These are phyloP conservation scores for Elaphomyces granulatus DNA, from an alignment of 495 filamentous ascomycete species.

Conservation along the genomic window DNA sequence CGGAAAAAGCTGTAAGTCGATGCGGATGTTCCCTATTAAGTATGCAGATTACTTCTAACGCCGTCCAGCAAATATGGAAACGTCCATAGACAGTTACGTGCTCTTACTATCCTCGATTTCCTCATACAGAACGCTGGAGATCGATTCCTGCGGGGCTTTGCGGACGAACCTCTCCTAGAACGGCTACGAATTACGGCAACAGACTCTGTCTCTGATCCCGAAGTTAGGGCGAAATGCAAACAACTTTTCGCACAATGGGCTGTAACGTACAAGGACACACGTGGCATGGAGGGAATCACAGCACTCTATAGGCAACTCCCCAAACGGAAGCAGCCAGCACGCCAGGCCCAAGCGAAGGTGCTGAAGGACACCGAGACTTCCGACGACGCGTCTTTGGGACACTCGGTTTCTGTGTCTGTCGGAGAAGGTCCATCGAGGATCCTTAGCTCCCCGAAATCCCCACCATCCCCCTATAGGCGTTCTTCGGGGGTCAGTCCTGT, in stretches of 20 bases:
- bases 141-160: conserved; percentile 74
- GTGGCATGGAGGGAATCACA: conserved; percentile 66
- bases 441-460: conserved; percentile 24
- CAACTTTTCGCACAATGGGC: conserved; percentile 84
- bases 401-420: conserved; percentile 28
- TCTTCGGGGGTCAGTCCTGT: conserved; percentile 4
- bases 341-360: conserved; percentile 66
- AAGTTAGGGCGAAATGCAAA: conserved; percentile 76
- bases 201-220: conserved; percentile 67
- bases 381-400: conserved; percentile 43
- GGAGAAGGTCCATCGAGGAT: conserved; percentile 27
- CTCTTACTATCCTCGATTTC: conserved; percentile 81
- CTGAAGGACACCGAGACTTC: conserved; percentile 56
- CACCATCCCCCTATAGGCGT: conserved; percentile 17
- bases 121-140: conserved; percentile 89
- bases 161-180: conserved; percentile 87
- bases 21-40: background rate
- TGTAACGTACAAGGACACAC: conserved; percentile 60
- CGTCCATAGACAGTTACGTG: conserved; percentile 77
- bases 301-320: conserved; percentile 69
- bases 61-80: conserved; percentile 73
- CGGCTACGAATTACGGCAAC: conserved; percentile 78
- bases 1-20: conserved; percentile 79
- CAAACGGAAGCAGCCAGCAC: conserved; percentile 45
- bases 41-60: conserved; percentile 5